Percentiles rank a stretch among this genome's conserved stretches.
These are phyloP conservation scores for Apophysomyces sp. DNA, from an alignment of 371 early-diverging fungal species.

Conservation along the genomic window DNA sequence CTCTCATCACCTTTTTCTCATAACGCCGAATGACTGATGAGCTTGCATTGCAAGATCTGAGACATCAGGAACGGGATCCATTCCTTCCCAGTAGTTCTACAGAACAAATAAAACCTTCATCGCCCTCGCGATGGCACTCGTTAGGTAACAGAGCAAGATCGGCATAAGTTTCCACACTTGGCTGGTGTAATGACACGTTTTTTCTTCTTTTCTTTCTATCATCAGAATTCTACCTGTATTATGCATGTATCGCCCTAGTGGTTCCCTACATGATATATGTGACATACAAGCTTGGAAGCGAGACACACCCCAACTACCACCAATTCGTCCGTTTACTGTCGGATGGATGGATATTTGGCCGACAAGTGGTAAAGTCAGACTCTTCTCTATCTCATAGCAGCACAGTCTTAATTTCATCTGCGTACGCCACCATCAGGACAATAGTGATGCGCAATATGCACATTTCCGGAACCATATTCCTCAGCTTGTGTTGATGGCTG, in stretches of 20 bases:
- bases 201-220: neutral
- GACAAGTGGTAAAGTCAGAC: slow-evolving; percentile 54
- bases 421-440: neutral
- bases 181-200: neutral
- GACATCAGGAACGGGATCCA: neutral
- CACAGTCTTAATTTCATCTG: no score
- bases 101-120: neutral
- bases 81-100: neutral
- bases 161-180: neutral
- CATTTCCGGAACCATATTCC: slow-evolving; percentile 78
- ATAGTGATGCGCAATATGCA: slow-evolving; percentile 75
- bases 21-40: neutral
- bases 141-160: slow-evolving; percentile 16
- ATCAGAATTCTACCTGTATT: slow-evolving; percentile 77
- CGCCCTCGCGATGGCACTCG: slow-evolving; percentile 36
- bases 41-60: neutral
- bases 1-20: neutral
- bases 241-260: slow-evolving; percentile 52
- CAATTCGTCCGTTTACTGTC: slow-evolving; percentile 51
- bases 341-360: slow-evolving; percentile 68
- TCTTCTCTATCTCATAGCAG: no score
- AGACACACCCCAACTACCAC: slow-evolving; percentile 54
- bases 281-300: slow-evolving; percentile 60
- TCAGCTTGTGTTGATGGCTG: slow-evolving; percentile 51
- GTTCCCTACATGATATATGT: slow-evolving; percentile 71